These are phyloP conservation scores for Anethum foeniculum DNA, from an alignment of 140 eudicot species.

Conservation along the genomic window DNA sequence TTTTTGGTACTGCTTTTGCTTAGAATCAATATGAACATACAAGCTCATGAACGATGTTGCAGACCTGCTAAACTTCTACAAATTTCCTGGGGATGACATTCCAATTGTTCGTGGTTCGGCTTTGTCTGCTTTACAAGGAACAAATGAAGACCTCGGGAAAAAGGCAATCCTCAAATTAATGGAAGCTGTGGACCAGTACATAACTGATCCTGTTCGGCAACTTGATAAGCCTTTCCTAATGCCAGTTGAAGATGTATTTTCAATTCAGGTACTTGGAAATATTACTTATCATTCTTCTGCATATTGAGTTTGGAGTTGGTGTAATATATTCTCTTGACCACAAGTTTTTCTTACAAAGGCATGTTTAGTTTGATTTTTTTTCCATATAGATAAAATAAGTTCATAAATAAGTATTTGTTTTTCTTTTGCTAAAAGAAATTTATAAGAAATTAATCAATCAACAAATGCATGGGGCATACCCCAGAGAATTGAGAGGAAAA, in stretches of 20 bases:
- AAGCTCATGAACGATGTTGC: neutral
- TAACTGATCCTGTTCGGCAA: slow-evolving; percentile 15
- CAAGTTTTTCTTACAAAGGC: neutral
- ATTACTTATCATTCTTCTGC: neutral
- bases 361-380: neutral
- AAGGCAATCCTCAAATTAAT: slow-evolving; percentile 12
- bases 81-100: slow-evolving; percentile 17
- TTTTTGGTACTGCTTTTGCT: neutral
- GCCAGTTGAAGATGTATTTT: slow-evolving; percentile 18
- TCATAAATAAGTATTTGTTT: neutral
- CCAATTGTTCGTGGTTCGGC: slow-evolving; percentile 20
- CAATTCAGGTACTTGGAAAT: neutral
- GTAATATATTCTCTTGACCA: neutral
- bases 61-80: slow-evolving; percentile 14
- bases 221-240: slow-evolving; percentile 19
- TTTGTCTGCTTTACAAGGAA: slow-evolving; percentile 18
- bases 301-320: neutral
- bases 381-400: neutral
- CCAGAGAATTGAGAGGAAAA: neutral
- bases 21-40: neutral
- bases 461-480: neutral
- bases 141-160: slow-evolving; percentile 12
- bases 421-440: neutral
- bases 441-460: neutral
- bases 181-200: slow-evolving; percentile 17